Percentiles rank a stretch among this genome's conserved stretches.
These are phyloP conservation scores for Leucogyrophana mollusca DNA, from an alignment of 768 basidiomycete genomes.

Conservation along the genomic window DNA sequence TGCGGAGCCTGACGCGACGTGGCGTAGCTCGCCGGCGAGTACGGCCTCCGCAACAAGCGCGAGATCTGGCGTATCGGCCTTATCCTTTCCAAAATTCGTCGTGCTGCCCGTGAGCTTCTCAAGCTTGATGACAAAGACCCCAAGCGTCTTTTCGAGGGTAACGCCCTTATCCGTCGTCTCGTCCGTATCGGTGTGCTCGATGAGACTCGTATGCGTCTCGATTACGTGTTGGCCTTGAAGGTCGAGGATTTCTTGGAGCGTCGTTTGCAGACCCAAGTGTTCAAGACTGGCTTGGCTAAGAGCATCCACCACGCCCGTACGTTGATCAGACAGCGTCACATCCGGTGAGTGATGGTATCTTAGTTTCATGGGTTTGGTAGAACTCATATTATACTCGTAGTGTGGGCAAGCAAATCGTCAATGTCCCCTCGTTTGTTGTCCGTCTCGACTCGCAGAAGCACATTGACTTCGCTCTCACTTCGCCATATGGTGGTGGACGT, in stretches of 20 bases:
- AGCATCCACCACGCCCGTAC: conserved; percentile 98
- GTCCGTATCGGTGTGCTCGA: conserved; percentile 99
- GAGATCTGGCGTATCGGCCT: conserved; percentile 99
- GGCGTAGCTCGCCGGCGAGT: conserved; percentile 94
- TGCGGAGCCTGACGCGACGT: conserved; percentile 4
- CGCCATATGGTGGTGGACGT: conserved; percentile 93
- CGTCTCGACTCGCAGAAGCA: conserved; percentile 99
- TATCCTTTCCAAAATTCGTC: conserved; percentile 98
- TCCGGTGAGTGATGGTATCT: conserved; percentile 61
- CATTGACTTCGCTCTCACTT: conserved; percentile 98
- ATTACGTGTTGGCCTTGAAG: conserved; percentile 99
- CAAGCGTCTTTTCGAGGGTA: conserved; percentile 99
- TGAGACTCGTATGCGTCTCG: conserved; percentile 98
- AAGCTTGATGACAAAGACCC: conserved; percentile 99
- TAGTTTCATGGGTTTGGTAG: conserved; percentile 2
- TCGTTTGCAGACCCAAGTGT: conserved; percentile 98
- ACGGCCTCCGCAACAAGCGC: conserved; percentile 99
- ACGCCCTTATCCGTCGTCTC: conserved; percentile 92
- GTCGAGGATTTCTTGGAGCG: conserved; percentile 99
- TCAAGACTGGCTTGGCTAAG: conserved; percentile 98
- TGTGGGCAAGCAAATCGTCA: conserved; percentile 99
- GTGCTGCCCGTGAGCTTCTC: conserved; percentile 99
- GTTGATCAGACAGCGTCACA: conserved; percentile 97
- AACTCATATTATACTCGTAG: conserved; percentile 38
- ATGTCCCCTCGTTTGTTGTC: conserved; percentile 97